phyloP scores from a whole-genome alignment of 2,329 filamentous ascomycete genomes.

The Nannizziopsis arthrosporioides region DNA sequence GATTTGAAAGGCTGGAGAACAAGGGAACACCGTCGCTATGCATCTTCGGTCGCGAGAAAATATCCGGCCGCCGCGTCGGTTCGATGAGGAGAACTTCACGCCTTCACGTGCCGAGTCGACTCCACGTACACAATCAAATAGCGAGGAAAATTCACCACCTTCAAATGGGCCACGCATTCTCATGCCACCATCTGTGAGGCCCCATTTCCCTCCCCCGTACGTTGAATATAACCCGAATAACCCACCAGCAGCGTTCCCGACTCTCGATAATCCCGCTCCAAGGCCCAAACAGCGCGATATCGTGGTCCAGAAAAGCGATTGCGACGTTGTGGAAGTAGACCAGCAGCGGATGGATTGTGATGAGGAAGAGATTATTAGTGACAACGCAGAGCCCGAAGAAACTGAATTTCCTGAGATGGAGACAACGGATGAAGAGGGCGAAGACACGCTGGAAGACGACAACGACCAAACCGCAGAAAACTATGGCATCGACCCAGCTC shows the following conservation, averaged over 20 bases:
- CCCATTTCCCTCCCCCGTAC: conserved; percentile 13
- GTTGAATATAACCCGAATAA: conserved; percentile 30
- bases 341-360: neutral
- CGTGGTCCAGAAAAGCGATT: neutral
- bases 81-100: conserved; percentile 7
- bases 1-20: neutral
- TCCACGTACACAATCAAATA: conserved; percentile 12
- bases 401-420: conserved; percentile 9
- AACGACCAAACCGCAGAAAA: conserved; percentile 6
- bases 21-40: conserved; percentile 1
- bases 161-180: neutral
- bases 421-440: conserved; percentile 10
- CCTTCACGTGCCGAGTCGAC: conserved; percentile 16
- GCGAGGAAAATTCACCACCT: conserved; percentile 9
- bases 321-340: neutral
- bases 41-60: conserved; percentile 6
- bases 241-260: conserved; percentile 35
- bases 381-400: neutral
- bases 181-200: conserved; percentile 13
- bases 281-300: neutral
- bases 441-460: neutral
- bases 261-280: conserved; percentile 18
- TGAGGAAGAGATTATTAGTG: neutral
- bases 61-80: conserved; percentile 9
- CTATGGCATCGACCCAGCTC: conserved; percentile 9